phyloP scores from a whole-genome alignment of 1,139 yeast species.

The Scheffersomyces illinoinensis region DNA sequence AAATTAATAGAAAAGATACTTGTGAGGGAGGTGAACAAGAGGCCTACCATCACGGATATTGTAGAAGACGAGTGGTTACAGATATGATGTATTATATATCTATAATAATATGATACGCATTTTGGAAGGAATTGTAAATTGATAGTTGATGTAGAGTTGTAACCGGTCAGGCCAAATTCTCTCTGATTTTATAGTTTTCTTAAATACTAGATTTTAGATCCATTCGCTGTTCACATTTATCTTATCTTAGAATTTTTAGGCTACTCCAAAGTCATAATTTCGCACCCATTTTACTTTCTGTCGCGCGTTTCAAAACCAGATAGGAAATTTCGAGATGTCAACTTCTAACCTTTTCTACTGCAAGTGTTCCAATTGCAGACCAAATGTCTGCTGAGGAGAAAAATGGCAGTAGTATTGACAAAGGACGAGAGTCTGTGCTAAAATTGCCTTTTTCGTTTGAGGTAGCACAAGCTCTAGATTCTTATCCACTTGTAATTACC shows the following conservation, averaged over 20 bases:
- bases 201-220: too few species aligned
- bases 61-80: constrained; percentile 67
- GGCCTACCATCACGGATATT: constrained; percentile 77
- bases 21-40: constrained; percentile 57
- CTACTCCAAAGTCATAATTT: too few species aligned
- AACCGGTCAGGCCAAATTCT: neutral
- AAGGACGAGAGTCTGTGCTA: neutral
- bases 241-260: neutral
- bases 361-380: neutral
- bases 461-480: constrained; percentile 11
- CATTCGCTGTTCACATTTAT: too few species aligned
- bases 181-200: neutral
- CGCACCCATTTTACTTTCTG: neutral
- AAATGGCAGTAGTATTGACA: neutral
- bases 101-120: neutral
- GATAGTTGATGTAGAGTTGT: neutral
- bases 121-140: too few species aligned
- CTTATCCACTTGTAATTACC: constrained; percentile 13
- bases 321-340: neutral
- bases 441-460: constrained; percentile 16
- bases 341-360: neutral
- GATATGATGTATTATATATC: neutral
- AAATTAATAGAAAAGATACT: constrained; percentile 64
- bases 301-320: neutral
- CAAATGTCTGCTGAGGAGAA: neutral